Evolutionary conservation across 768 basidiomycete species (phyloP).

Genomic region (Chiua virens): DNA sequence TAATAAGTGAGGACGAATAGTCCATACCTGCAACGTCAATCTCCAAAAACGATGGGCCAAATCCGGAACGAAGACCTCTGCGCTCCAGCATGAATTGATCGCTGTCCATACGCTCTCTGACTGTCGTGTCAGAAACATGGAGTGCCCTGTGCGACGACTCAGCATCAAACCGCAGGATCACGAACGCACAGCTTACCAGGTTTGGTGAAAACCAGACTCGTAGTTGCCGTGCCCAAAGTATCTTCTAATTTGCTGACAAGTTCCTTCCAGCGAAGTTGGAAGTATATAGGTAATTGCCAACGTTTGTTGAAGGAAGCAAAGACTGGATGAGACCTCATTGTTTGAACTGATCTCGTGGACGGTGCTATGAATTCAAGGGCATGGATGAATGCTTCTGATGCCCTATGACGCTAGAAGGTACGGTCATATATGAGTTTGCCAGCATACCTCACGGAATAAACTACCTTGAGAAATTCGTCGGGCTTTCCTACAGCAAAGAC

Average conservation of each 20-base stretch:
- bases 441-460: conserved; percentile 12
- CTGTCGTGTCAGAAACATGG: conserved; percentile 58
- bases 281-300: conserved; percentile 97
- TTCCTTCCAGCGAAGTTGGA: conserved; percentile 96
- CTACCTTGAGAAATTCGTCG: conserved; percentile 83
- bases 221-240: conserved; percentile 42
- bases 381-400: conserved; percentile 77
- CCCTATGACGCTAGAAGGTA: conserved; percentile 72
- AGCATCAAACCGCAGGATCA: background rate
- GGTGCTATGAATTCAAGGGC: conserved; percentile 84
- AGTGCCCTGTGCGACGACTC: conserved; percentile 18
- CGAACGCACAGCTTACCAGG: conserved; percentile 38
- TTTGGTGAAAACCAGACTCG: conserved; percentile 37
- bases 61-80: conserved; percentile 81
- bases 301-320: conserved; percentile 75
- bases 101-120: conserved; percentile 70
- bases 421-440: conserved; percentile 1
- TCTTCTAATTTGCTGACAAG: conserved; percentile 79
- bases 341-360: conserved; percentile 63
- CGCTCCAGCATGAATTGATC: conserved; percentile 80
- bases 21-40: conserved; percentile 78
- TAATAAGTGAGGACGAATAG: background rate
- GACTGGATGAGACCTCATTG: conserved; percentile 70
- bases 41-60: conserved; percentile 87
- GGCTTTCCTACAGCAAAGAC: conserved; percentile 94